Base-by-base conservation (phyloP, 2,329 filamentous ascomycete species). In the Neofusicoccum sp. region DNA sequence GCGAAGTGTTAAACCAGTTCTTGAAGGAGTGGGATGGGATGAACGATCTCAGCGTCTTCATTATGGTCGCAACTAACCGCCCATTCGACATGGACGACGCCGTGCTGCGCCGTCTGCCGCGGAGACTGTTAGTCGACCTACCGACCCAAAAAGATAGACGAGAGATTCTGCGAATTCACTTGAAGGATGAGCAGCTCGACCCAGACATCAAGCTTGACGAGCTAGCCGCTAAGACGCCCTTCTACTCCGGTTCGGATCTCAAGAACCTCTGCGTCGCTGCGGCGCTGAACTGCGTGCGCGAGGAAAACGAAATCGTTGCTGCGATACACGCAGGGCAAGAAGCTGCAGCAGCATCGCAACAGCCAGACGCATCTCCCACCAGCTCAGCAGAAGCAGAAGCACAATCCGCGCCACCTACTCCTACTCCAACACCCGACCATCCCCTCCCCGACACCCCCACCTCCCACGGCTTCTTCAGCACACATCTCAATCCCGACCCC, bases 61-160 rank as follows among this genome's bases (percentile, higher is more conserved):
- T 99, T 74, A 97, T 99, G 92, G 92, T 98, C 0, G 93, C 95
- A 30, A 98, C 93, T 7, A 98, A 99, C 74, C 84, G 93, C 8
- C 95, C 95, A 0, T 97, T 96, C 69, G 95, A 98, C 70, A 84
- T 99, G 1, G 95, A 99, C 69, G 90, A 95, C 67, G 90, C 90
- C 8, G 89, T 95, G 8, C 81, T 95, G 47, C 83, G 90, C n/a
- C 83, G 90, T 11, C 78, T 93, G 24, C 90, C 90, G 1, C 81
- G 90, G 58, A 84, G 89, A 43, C 78, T 93, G 36, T 80, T 93
- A 0, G 84, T 93, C 41, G 90, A 93, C 69, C 78, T 93, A 5
- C 90, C 90, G 0, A 80, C 86, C 1, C 81, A 86, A 65, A 75
- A 78, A 3, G 89, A 91, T 73, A 81, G 89, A 28, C 81, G 84